Base-by-base conservation (phyloP, 1,139 yeast species). In the Blastobotrys serpentis region DNA sequence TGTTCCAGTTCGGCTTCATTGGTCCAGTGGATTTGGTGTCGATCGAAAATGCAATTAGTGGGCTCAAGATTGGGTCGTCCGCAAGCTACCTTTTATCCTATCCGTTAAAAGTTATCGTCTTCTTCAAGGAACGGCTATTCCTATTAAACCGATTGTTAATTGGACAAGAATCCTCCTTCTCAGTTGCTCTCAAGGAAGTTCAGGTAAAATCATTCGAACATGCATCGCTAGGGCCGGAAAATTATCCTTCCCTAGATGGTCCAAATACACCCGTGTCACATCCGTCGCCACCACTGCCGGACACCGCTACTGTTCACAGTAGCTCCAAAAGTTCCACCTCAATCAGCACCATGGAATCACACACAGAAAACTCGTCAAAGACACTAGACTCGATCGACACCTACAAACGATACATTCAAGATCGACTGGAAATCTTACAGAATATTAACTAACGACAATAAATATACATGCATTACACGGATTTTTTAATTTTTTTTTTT, bases 1-100 rank as follows among this genome's bases (percentile, higher is more conserved):
- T 67, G 39, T 70, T 68, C 56, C 62, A 67, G 37, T 61, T 63
- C 51, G 68, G 72, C 0, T 70, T 69, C 53, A 61, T 63, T 48
- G 73, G 72, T 2, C 68, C 68, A 4, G 59, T 64, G 16, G 67
- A 63, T 16, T 54, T 64, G 39, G 64, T 62, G 37, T 67, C 65
- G 3, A 43, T 56, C 37, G 63, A 59, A 33, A 52, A 52, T 44
- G 52, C 60, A 10, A 50, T 54, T 14, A 47, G 42, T 23, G 25
- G 29, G 10, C 38, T 42, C 25, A 36, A 36, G 19, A 22, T 42
- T 11, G 42, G 39, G 49, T 47, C 40, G 25, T 47, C 53, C 2
- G 43, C 47, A 1, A 52, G 44, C 14, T 52, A 51, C 10, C 37
- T 57, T 37, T 50, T 66, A 22, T 53, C 54, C n/a, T 69, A 67